Percentiles rank a stretch among this genome's conserved stretches.
Conservation (phyloP, 169 alveolate species). For the Eimeria brunetti region DNA sequence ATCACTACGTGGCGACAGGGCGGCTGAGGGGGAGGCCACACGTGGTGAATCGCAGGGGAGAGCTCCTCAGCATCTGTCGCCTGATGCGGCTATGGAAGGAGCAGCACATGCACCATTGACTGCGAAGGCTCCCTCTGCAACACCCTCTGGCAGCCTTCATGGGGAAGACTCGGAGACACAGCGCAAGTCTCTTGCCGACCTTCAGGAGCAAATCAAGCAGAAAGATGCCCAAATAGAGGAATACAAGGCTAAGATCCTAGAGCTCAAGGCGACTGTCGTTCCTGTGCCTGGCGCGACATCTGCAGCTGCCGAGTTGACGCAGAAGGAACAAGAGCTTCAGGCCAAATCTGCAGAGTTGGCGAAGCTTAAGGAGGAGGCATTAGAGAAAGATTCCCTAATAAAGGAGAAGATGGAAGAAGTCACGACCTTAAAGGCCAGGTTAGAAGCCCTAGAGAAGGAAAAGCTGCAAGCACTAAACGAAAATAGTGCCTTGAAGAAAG, state of each 20-base stretch:
- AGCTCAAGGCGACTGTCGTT: constrained; percentile 9
- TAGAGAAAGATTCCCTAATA: constrained; percentile 7
- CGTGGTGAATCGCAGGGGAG: not conserved
- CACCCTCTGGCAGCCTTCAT: not conserved
- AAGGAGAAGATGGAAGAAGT: constrained; percentile 43
- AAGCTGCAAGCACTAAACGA: constrained; percentile 35
- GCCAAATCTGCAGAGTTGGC: constrained; percentile 29
- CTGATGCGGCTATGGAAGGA: not conserved
- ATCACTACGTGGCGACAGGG: constrained; percentile 7
- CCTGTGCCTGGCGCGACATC: not conserved
- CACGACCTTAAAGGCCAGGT: constrained; percentile 22
- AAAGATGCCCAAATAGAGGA: constrained; percentile 7
- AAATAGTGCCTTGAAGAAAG: constrained; percentile 39
- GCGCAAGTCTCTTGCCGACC: constrained; percentile 12
- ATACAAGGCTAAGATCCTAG: constrained; percentile 27
- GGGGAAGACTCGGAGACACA: not conserved
- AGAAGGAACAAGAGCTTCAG: constrained; percentile 45
- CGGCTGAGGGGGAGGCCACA: not conserved
- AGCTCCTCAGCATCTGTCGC: constrained; percentile 11
- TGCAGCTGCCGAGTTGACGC: constrained; percentile 2
- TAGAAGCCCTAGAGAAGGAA: constrained; percentile 48
- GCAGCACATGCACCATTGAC: not conserved
- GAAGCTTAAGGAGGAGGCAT: constrained; percentile 18
- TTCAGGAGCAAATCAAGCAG: constrained; percentile 27
- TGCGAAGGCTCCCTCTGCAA: not conserved